A percentile compares a stretch with the other conserved stretches of the same genome.
Conservation (phyloP, 2,329 filamentous ascomycete species). For the Pseudogymnoascus sp. region DNA sequence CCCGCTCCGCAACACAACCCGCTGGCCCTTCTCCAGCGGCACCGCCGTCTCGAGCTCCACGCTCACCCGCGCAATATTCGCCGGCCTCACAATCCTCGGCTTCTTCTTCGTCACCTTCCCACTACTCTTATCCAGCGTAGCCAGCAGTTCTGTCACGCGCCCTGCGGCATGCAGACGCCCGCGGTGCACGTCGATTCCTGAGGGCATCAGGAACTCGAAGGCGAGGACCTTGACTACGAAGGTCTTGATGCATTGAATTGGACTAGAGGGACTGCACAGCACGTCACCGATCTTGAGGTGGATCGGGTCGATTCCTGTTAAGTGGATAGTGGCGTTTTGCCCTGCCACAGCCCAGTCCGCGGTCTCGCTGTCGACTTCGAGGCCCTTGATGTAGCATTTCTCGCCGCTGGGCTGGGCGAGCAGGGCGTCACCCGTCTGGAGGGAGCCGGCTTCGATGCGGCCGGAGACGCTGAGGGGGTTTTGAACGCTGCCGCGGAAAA, state of each 20-base stretch:
- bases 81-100: constrained; percentile 74
- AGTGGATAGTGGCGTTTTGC: constrained; percentile 76
- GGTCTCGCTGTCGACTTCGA: constrained; percentile 65
- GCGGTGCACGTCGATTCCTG: constrained; percentile 79
- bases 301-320: constrained; percentile 74
- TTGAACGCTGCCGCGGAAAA: constrained; percentile 70
- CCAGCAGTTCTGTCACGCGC: constrained; percentile 61
- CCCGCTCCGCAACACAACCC: constrained; percentile 70
- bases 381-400: constrained; percentile 68
- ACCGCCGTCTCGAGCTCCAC: constrained; percentile 66
- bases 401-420: constrained; percentile 74
- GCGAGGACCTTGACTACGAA: constrained; percentile 81
- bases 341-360: constrained; percentile 88
- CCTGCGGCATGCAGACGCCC: constrained; percentile 74
- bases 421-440: constrained; percentile 77
- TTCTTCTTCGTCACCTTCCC: constrained; percentile 73
- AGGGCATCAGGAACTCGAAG: constrained; percentile 82
- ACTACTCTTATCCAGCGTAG: constrained; percentile 67
- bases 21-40: constrained; percentile 69
- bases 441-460: constrained; percentile 70
- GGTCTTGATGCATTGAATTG: constrained; percentile 60
- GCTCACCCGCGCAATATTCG: constrained; percentile 64
- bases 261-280: constrained; percentile 59
- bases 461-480: constrained; percentile 81
- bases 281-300: constrained; percentile 81